Evolutionary conservation across 176 grass and related monocot genomes (phyloP).

Genomic region (Eremochloa ophiuroides): DNA sequence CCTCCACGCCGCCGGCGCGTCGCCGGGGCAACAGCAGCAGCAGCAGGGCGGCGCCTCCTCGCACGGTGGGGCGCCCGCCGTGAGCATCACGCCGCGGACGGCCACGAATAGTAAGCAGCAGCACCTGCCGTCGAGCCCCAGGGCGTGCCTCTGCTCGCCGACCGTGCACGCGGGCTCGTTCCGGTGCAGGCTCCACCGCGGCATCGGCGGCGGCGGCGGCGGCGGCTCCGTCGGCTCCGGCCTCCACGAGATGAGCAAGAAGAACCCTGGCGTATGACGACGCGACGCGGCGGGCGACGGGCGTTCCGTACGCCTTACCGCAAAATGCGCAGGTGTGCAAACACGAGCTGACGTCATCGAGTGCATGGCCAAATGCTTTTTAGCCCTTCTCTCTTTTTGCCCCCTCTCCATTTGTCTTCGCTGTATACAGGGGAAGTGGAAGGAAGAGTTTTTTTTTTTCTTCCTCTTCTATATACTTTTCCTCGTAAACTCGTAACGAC

Average conservation of each 20-base stretch:
- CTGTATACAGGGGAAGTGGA: background rate
- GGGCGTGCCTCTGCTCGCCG: conserved; percentile 69
- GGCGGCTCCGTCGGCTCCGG: background rate
- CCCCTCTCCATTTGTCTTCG: background rate
- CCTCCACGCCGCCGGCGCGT: background rate
- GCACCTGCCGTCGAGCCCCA: conserved; percentile 27
- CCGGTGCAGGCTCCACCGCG: conserved; percentile 69
- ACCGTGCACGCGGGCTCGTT: conserved; percentile 72
- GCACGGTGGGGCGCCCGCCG: conserved; percentile 26
- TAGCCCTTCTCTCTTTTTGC: background rate
- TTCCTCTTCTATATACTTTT: background rate
- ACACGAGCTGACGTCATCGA: background rate
- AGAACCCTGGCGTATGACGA: conserved; percentile 40
- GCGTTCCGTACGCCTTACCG: background rate
- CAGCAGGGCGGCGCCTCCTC: background rate
- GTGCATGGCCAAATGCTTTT: background rate
- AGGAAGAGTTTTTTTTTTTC: background rate
- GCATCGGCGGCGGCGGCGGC: background rate
- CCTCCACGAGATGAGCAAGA: conserved; percentile 44
- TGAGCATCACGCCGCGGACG: conserved; percentile 32
- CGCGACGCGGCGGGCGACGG: background rate
- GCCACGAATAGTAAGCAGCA: conserved; percentile 10
- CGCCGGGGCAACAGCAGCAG: background rate
- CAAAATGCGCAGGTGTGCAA: background rate
- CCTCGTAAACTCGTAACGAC: no score